Evolutionary conservation across 768 basidiomycete genomes (phyloP), one percentile per base, ranked within the genome.

Genomic region (Mycena alexandri): DNA sequence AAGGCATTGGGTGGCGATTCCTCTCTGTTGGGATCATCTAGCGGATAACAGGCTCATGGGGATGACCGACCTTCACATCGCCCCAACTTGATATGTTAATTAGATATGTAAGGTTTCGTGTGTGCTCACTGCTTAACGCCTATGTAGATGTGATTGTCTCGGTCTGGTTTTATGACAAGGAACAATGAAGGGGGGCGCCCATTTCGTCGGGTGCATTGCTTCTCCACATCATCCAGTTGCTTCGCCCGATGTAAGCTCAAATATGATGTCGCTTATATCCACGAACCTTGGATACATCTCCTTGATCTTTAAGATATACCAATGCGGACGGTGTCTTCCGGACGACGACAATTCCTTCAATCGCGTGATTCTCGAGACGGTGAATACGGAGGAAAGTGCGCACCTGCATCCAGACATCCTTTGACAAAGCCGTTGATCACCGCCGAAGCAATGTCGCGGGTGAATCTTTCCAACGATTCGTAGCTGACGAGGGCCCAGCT

Each of bases 1-100:
- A 72, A 94, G 69, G 74, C 93, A 94, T 70, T 94, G 93, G 0
- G 93, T 94, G 0, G 92, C 87, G 5, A 93, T 87, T 22, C 93
- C 93, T 69, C 84, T 82, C 88, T 91, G 13, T 34, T 9, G 3
- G 24, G 47, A 7, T 46, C 33, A 14, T 7, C 12, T n/a, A 59
- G 46, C n/a, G 12, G 22, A n/a, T 24, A 22, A 48, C 38, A 38
- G 14, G 29, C 29, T 6, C 29, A 38, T 38, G 38, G 38, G n/a
- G 38, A 38, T 14, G 14, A 38, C 38, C 38, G 10, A 38, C 38
- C 38, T 38, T 38, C 38, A 38, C 38, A 14, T 38, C 38, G 5
- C 38, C 38, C 38, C 38, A 38, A 14, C 38, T 38, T 38, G 38
- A 11, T 11, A 38, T 9, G 38, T 2, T 38, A 10, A 38, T 38